Conservation (phyloP, 192 early-diverging fungal species). For the Jimgerdemannia lactiflua region DNA sequence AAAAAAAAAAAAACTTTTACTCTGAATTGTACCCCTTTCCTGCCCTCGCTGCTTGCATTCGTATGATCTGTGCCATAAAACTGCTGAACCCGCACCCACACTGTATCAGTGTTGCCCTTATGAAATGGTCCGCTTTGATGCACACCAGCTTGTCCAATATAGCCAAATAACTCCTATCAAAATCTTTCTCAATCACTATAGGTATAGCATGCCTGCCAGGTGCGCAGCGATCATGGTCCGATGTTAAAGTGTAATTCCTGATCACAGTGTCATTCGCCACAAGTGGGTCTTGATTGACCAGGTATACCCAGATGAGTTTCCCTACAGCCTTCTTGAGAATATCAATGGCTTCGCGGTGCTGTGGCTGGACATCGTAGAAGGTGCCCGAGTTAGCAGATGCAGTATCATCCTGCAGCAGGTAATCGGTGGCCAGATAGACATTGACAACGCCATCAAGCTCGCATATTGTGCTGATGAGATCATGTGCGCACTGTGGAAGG, state of each 20-base stretch:
- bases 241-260: neutral
- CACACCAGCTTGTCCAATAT: conserved; percentile 9
- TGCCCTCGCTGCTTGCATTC: neutral
- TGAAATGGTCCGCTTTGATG: conserved; percentile 17
- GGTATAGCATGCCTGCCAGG: neutral
- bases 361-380: neutral
- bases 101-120: conserved; percentile 21
- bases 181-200: neutral
- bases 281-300: neutral
- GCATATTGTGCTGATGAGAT: neutral
- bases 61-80: conserved; percentile 3
- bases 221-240: neutral
- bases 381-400: neutral
- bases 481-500: conserved; percentile 1
- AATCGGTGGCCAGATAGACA: conserved; percentile 26
- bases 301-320: neutral
- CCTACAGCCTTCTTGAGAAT: neutral
- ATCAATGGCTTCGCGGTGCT: conserved; percentile 14
- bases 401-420: conserved; percentile 1
- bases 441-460: conserved; percentile 2
- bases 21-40: too few species aligned
- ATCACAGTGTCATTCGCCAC: neutral
- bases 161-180: neutral
- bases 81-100: conserved; percentile 24
- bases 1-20: too few species aligned